phyloP scores from a whole-genome alignment of 768 basidiomycete genomes.

The Boletus pseudo-olivaceus region DNA sequence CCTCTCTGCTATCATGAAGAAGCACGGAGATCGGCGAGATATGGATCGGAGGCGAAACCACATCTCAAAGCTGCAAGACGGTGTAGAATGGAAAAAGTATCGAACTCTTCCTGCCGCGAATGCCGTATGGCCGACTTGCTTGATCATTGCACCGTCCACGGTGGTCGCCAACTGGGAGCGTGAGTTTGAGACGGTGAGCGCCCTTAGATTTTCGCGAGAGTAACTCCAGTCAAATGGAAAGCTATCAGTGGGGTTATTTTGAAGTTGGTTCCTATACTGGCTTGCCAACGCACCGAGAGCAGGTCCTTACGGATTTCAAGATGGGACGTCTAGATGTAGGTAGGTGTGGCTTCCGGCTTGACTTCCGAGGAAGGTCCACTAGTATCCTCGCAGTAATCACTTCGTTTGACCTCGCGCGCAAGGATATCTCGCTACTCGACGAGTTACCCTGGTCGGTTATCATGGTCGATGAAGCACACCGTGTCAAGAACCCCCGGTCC shows the following conservation, averaged over 20 bases:
- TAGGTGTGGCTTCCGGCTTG: slow-evolving; percentile 35
- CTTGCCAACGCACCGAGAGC: slow-evolving; percentile 45
- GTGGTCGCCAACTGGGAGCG: slow-evolving; percentile 88
- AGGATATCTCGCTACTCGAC: slow-evolving; percentile 66
- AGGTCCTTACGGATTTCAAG: slow-evolving; percentile 67
- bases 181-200: slow-evolving; percentile 74
- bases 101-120: slow-evolving; percentile 63
- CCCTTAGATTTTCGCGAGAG: not conserved
- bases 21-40: slow-evolving; percentile 64
- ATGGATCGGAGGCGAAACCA: slow-evolving; percentile 60
- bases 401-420: slow-evolving; percentile 71
- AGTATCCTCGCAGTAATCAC: slow-evolving; percentile 58
- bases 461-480: slow-evolving; percentile 88
- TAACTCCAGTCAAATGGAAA: not conserved
- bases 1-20: slow-evolving; percentile 89
- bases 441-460: slow-evolving; percentile 68
- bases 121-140: slow-evolving; percentile 76
- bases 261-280: slow-evolving; percentile 76
- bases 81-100: slow-evolving; percentile 46
- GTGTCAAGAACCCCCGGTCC: slow-evolving; percentile 75
- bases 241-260: slow-evolving; percentile 86
- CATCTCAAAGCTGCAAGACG: slow-evolving; percentile 66
- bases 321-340: slow-evolving; percentile 82
- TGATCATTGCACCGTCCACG: slow-evolving; percentile 84
- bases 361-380: not conserved